A percentile compares a stretch with the other conserved stretches of the same genome.
These are phyloP conservation scores for barley (Hordeum vulgare) DNA, from an alignment of 176 grass and related monocot species.

Conservation along the genomic window MorexV3_pseudomolecules_assembly NC_058521.1:573983348-573983847, in stretches of 20 bases:
- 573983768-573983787: no score
- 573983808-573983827: no score
- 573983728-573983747: no score
- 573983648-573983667: no score
- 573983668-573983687: no score
- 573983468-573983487: conserved; percentile 86
- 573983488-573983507: conserved; percentile 97
- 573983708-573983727: no score
- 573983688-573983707: no score
- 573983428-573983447: conserved; percentile 50
- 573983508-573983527: conserved; percentile 99
- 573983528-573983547: conserved; percentile 79
- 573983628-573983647: no score
- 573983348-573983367: conserved; percentile 94
- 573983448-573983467: conserved; percentile 75
- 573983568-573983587: conserved; percentile 68
- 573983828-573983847: no score
- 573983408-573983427: conserved; percentile 46
- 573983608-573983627: conserved; percentile 61
- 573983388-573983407: conserved; percentile 60
- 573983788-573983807: no score
- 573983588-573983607: conserved; percentile 73
- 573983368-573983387: conserved; percentile 83
- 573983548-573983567: conserved; percentile 58
- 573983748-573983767: no score